A percentile compares a stretch with the other conserved stretches of the same genome.
These are phyloP conservation scores for Aspergillus pseudonomiae DNA, from an alignment of 2,329 filamentous ascomycete genomes.

Conservation along the genomic window DNA sequence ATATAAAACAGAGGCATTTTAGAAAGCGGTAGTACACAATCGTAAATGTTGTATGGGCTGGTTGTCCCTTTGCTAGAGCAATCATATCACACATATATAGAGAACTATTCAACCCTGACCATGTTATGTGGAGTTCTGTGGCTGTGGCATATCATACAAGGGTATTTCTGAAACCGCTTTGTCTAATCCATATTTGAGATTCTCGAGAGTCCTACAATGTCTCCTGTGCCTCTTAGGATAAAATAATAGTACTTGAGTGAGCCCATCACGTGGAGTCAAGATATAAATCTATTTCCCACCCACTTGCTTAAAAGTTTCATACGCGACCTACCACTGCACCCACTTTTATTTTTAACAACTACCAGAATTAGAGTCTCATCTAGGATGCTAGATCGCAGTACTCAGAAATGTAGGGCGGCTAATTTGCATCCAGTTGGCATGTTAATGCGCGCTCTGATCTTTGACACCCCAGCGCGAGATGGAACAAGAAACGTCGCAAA, in stretches of 20 bases:
- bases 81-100: background rate
- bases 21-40: no score
- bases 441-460: background rate
- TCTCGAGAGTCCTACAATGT: background rate
- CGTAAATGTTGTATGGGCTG: no score
- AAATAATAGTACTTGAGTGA: no score
- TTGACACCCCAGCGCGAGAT: conserved; percentile 14
- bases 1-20: no score
- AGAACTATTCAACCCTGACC: background rate
- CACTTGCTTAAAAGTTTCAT: background rate
- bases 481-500: conserved; percentile 19
- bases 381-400: no score
- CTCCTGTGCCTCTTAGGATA: background rate
- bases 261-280: background rate
- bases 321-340: background rate
- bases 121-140: background rate
- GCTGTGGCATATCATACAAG: background rate
- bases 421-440: background rate
- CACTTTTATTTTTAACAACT: background rate
- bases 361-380: background rate
- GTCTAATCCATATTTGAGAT: background rate
- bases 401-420: background rate
- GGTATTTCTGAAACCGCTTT: background rate
- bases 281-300: background rate
- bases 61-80: background rate